These are phyloP conservation scores for Moniliella sp. DNA, from an alignment of 1,284 basidiomycete species.

Conservation along the genomic window DNA sequence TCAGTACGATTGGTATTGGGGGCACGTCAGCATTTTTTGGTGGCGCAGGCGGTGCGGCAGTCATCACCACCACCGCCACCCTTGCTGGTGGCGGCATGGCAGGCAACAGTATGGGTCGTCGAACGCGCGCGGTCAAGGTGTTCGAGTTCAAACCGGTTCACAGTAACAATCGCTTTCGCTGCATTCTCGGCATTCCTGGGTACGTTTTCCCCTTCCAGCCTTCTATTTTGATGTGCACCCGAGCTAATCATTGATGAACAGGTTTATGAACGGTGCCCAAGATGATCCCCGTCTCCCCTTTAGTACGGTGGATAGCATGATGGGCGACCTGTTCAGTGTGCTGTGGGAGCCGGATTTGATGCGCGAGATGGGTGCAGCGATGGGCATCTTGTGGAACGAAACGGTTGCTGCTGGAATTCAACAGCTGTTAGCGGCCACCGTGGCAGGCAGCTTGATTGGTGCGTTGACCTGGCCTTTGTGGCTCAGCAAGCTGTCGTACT, in stretches of 20 bases:
- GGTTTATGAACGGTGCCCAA: slow-evolving; percentile 24
- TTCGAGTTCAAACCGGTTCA: slow-evolving; percentile 32
- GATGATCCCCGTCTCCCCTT: slow-evolving; percentile 29
- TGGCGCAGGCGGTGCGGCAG: slow-evolving; percentile 28
- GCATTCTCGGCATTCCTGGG: slow-evolving; percentile 24
- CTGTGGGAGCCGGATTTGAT: slow-evolving; percentile 34
- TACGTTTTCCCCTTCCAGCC: slow-evolving; percentile 1
- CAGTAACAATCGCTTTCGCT: slow-evolving; percentile 33
- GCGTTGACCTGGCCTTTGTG: slow-evolving; percentile 31
- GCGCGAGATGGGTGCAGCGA: slow-evolving; percentile 32
- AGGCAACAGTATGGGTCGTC: slow-evolving; percentile 25
- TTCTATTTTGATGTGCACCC: no score
- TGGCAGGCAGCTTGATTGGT: slow-evolving; percentile 25
- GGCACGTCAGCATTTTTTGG: slow-evolving; percentile 26
- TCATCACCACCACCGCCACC: slow-evolving; percentile 31
- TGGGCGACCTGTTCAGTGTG: slow-evolving; percentile 30
- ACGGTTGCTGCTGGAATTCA: slow-evolving; percentile 31
- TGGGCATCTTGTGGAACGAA: slow-evolving; percentile 31
- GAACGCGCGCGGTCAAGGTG: slow-evolving; percentile 25
- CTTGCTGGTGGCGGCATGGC: slow-evolving; percentile 24
- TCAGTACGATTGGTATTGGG: slow-evolving; percentile 29
- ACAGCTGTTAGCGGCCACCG: slow-evolving; percentile 26
- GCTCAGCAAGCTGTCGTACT: slow-evolving; percentile 29
- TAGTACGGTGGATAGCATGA: slow-evolving; percentile 29
- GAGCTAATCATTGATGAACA: not conserved